Evolutionary conservation across 352 stramenopile genomes (phyloP).

Genomic region (Phytophthora podocarpi): DNA sequence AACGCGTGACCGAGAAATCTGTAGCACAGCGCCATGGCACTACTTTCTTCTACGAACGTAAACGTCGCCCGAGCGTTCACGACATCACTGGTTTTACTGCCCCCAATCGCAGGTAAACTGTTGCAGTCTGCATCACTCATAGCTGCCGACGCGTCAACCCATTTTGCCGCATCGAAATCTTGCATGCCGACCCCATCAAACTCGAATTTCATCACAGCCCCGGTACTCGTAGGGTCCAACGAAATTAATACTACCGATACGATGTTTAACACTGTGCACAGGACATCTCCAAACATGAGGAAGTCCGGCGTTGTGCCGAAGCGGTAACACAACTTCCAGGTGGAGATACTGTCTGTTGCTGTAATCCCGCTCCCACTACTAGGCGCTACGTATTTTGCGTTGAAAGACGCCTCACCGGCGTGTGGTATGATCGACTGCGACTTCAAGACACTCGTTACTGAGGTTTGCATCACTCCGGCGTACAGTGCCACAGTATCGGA

Average conservation of each 20-base stretch:
- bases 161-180: conserved; percentile 71
- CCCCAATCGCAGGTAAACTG: conserved; percentile 40
- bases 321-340: conserved; percentile 76
- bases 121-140: conserved; percentile 47
- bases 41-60: conserved; percentile 46
- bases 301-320: conserved; percentile 58
- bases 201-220: conserved; percentile 58
- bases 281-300: conserved; percentile 68
- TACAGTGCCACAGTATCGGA: conserved; percentile 35
- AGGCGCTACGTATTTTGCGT: conserved; percentile 46
- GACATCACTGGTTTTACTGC: conserved; percentile 39
- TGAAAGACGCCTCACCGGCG: conserved; percentile 40
- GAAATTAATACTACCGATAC: conserved; percentile 44
- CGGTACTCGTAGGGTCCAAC: conserved; percentile 32
- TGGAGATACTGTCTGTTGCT: conserved; percentile 33
- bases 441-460: conserved; percentile 30
- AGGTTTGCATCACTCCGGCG: conserved; percentile 44
- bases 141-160: conserved; percentile 38
- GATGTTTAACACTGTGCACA: conserved; percentile 65
- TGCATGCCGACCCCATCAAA: conserved; percentile 61
- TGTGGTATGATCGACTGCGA: conserved; percentile 42
- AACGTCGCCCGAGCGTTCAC: conserved; percentile 48
- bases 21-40: conserved; percentile 61
- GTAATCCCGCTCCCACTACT: conserved; percentile 3
- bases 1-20: conserved; percentile 55